Percentiles rank a stretch among this genome's conserved stretches.
Conservation (phyloP, 306 rosid species). For the Rubus parviflorus region DNA sequence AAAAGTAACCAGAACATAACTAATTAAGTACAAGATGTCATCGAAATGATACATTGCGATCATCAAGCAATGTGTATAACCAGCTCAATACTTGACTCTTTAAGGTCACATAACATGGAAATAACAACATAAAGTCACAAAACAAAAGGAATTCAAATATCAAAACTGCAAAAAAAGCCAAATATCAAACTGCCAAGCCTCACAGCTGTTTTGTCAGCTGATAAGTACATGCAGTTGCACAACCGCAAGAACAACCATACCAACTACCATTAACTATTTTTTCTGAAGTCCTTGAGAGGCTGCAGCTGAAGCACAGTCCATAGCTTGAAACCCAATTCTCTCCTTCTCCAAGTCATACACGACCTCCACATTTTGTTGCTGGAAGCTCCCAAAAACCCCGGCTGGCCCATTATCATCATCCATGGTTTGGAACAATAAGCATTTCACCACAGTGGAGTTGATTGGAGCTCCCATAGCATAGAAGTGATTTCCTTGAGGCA, state of each 20-base stretch:
- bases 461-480: conserved; percentile 55
- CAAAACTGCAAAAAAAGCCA: background rate
- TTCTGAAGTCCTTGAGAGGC: conserved; percentile 26
- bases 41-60: too few species aligned
- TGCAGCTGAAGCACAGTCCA: conserved; percentile 53
- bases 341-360: conserved; percentile 55
- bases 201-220: conserved; percentile 7
- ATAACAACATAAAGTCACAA: background rate
- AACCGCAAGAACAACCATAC: conserved; percentile 3
- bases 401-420: conserved; percentile 47
- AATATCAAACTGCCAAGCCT: background rate
- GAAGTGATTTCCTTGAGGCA: conserved; percentile 45
- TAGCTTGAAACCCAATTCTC: conserved; percentile 46
- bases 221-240: conserved; percentile 2
- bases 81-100: background rate
- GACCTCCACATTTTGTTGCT: conserved; percentile 55
- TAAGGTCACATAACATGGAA: background rate
- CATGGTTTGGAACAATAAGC: conserved; percentile 50
- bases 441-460: conserved; percentile 46
- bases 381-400: conserved; percentile 60
- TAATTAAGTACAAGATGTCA: too few species aligned
- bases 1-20: too few species aligned
- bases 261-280: background rate
- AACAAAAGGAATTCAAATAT: conserved; percentile 6
- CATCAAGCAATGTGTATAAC: background rate